These are phyloP conservation scores for Kwoniella dejecticola DNA, from an alignment of 768 basidiomycete genomes.

Conservation along the genomic window DNA sequence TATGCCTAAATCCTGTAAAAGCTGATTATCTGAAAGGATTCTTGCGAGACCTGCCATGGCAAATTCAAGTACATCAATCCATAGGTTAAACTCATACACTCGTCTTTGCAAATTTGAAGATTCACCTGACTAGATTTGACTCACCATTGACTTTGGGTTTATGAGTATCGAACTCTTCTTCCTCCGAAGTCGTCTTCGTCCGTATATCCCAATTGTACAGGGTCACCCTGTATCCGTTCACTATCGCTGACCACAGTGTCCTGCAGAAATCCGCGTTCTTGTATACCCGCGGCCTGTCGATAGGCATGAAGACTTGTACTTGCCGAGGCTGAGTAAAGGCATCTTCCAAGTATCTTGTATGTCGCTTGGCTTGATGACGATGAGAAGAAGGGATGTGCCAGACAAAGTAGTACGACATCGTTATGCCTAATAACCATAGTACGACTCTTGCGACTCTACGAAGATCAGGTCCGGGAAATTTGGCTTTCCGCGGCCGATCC, in stretches of 20 bases:
- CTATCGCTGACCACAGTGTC: background rate
- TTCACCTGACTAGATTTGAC: background rate
- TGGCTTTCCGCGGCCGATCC: background rate
- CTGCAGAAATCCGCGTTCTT: slow-evolving; percentile 1
- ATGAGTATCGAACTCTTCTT: slow-evolving; percentile 4
- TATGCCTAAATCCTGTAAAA: background rate
- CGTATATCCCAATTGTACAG: background rate
- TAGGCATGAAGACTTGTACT: slow-evolving; percentile 3
- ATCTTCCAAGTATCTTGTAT: background rate
- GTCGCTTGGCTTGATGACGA: background rate
- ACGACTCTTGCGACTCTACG: background rate
- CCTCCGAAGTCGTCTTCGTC: background rate
- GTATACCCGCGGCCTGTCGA: background rate
- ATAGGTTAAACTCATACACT: too few species aligned
- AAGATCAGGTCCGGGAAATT: background rate
- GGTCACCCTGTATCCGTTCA: background rate
- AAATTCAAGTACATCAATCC: background rate
- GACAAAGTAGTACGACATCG: background rate
- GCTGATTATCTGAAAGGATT: background rate
- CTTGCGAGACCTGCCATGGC: background rate
- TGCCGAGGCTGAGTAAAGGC: background rate
- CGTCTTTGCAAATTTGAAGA: too few species aligned
- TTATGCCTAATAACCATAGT: background rate
- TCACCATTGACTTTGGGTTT: slow-evolving; percentile 1
- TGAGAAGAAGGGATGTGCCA: background rate